phyloP scores from a whole-genome alignment of 2,329 filamentous ascomycete species.

The Emericellopsis cladophorae region DNA sequence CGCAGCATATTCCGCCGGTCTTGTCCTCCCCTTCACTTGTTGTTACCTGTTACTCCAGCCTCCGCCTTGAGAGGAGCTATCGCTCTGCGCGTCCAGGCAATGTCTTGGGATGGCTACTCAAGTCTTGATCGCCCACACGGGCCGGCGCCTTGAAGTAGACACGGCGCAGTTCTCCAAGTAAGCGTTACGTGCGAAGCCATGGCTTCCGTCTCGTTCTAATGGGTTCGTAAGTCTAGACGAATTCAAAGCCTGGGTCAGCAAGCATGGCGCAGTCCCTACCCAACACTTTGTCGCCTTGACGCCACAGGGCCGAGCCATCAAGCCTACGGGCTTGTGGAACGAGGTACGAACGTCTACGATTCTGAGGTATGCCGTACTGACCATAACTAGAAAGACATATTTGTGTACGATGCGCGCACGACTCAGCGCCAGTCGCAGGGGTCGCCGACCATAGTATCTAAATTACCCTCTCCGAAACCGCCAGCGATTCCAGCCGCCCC shows the following conservation, averaged over 20 bases:
- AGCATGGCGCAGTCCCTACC: conserved; percentile 58
- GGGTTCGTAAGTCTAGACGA: conserved; percentile 57
- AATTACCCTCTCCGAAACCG: conserved; percentile 37
- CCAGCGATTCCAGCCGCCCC: conserved; percentile 56
- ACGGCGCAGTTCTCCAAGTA: conserved; percentile 63
- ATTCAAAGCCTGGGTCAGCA: conserved; percentile 69
- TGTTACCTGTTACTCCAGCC: neutral
- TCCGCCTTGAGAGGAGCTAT: conserved; percentile 2
- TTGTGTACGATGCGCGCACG: conserved; percentile 77
- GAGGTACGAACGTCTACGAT: conserved; percentile 41
- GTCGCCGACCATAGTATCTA: conserved; percentile 29
- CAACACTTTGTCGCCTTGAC: conserved; percentile 83
- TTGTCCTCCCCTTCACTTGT: no score
- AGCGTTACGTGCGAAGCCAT: conserved; percentile 10
- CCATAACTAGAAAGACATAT: conserved; percentile 64
- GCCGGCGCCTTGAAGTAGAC: conserved; percentile 73
- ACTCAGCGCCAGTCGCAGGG: conserved; percentile 40
- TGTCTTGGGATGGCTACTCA: conserved; percentile 71
- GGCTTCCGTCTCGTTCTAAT: conserved; percentile 3
- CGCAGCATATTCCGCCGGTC: neutral
- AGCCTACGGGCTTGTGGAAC: conserved; percentile 63
- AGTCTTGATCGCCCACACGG: conserved; percentile 87
- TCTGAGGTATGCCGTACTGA: conserved; percentile 1
- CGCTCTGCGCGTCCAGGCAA: conserved; percentile 22
- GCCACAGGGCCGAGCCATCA: conserved; percentile 70